Evolutionary conservation across 78 protist genomes (phyloP).

Genomic region (Diacronema lutheri): DNA sequence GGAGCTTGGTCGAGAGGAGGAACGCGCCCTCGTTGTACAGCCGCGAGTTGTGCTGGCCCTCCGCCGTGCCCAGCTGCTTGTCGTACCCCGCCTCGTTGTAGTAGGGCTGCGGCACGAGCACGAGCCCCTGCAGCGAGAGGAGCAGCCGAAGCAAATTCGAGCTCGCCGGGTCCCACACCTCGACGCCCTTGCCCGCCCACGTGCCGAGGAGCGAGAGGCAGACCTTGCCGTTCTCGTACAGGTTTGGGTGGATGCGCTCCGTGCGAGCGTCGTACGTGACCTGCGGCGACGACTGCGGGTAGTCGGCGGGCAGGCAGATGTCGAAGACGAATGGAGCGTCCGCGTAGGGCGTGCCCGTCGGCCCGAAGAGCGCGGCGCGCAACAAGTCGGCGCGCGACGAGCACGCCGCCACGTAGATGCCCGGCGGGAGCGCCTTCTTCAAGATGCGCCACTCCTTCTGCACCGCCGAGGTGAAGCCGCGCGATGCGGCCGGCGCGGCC

Average conservation of each 20-base stretch:
- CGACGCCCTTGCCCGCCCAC: conserved; percentile 47
- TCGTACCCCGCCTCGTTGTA: conserved; percentile 73
- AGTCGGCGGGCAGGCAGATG: conserved; percentile 32
- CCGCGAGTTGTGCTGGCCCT: conserved; percentile 34
- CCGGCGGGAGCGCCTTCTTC: conserved; percentile 14
- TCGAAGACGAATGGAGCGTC: conserved; percentile 37
- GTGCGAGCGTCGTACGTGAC: conserved; percentile 8
- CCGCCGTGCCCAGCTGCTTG: conserved; percentile 37
- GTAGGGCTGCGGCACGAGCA: conserved; percentile 61
- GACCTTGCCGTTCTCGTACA: conserved; percentile 56
- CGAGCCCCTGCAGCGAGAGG: conserved; percentile 56
- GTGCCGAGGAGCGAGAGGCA: conserved; percentile 70
- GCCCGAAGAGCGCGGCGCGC: conserved; percentile 41
- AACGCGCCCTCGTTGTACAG: conserved; percentile 39
- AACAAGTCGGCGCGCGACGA: conserved; percentile 25
- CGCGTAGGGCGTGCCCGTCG: conserved; percentile 48
- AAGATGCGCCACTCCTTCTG: conserved; percentile 44
- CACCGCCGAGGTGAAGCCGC: not conserved
- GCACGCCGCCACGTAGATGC: conserved; percentile 26
- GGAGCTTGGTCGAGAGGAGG: not conserved
- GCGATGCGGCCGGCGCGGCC: not conserved
- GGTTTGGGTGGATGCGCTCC: conserved; percentile 64
- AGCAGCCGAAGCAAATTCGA: conserved; percentile 42
- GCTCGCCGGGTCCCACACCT: conserved; percentile 37
- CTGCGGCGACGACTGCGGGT: conserved; percentile 11